Evolutionary conservation across 148 eudicot species (phyloP), one percentile per base, ranked within the genome.

Genomic region (Oxyria digyna): DNA sequence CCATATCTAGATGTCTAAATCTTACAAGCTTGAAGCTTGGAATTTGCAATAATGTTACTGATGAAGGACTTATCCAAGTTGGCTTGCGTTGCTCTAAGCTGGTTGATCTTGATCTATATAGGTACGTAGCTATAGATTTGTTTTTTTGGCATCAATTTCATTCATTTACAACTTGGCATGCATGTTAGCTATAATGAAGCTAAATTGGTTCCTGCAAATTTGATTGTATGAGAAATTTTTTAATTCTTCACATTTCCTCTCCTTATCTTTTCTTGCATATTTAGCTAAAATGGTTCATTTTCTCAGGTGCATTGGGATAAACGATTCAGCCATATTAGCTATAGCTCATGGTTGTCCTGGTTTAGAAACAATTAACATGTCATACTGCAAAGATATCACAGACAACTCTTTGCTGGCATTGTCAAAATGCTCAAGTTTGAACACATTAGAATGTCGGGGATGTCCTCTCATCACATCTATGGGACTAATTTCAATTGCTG

Each of bases 381-480:
- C 98, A 5, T 93, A 93, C 74, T 93, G 98, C 76, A 78, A 74
- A 20, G 76, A 77, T 8, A 80, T 93, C 17, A 81, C 88, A n/a
- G 91, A 93, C 67, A 64, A 71, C 38, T 84, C 98, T 18, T 82
- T 89, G 72, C 76, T 86, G 48, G 79, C 96, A 8, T 71, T 93
- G 41, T 89, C 96, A 42, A 87, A 83, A 64, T 93, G 96, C 78
- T 70, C 80, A 24, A 87, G 85, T 55, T 67, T 93, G 69, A 85
- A 79, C 77, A 87, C 94, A 0, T 75, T 93, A 68, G 98, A 93
- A 77, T 87, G 87, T 76, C 83, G 98, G 78, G 95, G 95, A 62
- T 93, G 96, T 64, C 85, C 86, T 72, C 87, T 83, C 62, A 69
- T 93, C 35, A 86, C 96, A 21, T 89, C 96, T 32, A 68, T 81